Evolutionary conservation across 176 grass and related monocot genomes (phyloP), one percentile per base, ranked within the genome.

Genomic region (Musa schizocarpa): DNA sequence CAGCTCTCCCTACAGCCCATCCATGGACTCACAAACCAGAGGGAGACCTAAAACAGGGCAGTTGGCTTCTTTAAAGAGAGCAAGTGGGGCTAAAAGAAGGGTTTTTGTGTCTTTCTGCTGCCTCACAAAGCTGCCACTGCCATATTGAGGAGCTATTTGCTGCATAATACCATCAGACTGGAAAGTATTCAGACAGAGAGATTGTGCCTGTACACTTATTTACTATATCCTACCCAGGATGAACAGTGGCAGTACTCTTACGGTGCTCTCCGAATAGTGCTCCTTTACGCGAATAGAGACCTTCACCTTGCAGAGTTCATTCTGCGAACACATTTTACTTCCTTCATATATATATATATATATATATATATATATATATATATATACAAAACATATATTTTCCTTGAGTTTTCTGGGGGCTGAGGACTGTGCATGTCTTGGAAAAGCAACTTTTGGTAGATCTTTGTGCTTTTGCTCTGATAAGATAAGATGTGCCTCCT

Each of bases 1-100:
- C 55, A 62, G 79, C 82, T 11, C 78, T 74, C 50, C 79, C 89
- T 87, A 84, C 69, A 54, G 19, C 22, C 51, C 52, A 11, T 76
- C 57, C 74, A 76, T 76, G 74, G 58, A 53, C 25, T 57, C 71
- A 27, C 13, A 27, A 17, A 27, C 13, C 19, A 23, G 55, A 24
- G 76, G 43, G 68, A 43, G 22, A 61, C 23, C 56, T 25, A 57
- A 29, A 17, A 26, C 2, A 27, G n/a, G 75, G 2, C 21, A 2
- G 64, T 22, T 13, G 66, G 29, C 34, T 6, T 6, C 34, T 43
- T 43, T 43, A 43, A 43, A 63, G 66, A 52, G 76, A 62, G 74
- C 10, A 24, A 9, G 64, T 6, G 34, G 34, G 10, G 34, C 7
- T 11, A 9, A 6, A 26, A 9, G 57, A 34, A 17, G 11, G 55